Evolutionary conservation across 2,329 filamentous ascomycete species (phyloP), one percentile per base, ranked within the genome.

Genomic region (Paecilomyces formosus): DNA sequence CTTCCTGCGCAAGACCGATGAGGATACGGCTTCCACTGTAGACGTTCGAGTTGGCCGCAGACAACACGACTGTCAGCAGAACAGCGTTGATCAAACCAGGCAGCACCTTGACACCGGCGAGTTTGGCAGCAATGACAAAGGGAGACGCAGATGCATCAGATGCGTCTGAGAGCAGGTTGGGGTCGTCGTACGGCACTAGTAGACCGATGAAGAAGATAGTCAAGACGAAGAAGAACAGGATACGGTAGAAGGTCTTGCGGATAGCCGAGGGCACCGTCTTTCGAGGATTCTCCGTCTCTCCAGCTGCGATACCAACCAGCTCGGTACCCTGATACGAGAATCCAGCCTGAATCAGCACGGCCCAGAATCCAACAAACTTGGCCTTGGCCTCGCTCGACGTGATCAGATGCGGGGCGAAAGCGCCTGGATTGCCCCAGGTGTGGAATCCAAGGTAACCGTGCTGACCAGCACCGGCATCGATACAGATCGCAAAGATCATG

Each of bases 251-350:
- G 9, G 58, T 57, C n/a, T 59, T 55, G 33, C 60, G 60, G 55
- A 60, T 61, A 22, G 61, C 61, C 26, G 55, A 56, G 35, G 61
- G 61, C 22, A 62, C 58, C 49, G 56, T 62, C 35, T 58, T 53
- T n/a, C 59, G 61, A 15, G 61, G 61, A 12, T 62, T 62, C 13
- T 55, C 33, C 15, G 87, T 88, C 76, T 93, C 89, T 60, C 88
- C 89, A 3, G 89, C 89, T n/a, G 87, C 88, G 54, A 93, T 85
- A 61, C 86, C 89, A 8, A 91, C 88, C 15, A 91, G 81, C 74
- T 92, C 89, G 2, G 88, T 85, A 50, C 89, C 89, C 71, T 72
- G 70, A 55, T 75, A 77, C 5, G 74, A 71, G 59, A 76, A 78
- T 4, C 68, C 72, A 3, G 75, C 74, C 55, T 74, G 69, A 54